These are phyloP conservation scores for Kodamaea lidongshanica DNA, from an alignment of 805 yeast genomes.

Conservation along the genomic window DNA sequence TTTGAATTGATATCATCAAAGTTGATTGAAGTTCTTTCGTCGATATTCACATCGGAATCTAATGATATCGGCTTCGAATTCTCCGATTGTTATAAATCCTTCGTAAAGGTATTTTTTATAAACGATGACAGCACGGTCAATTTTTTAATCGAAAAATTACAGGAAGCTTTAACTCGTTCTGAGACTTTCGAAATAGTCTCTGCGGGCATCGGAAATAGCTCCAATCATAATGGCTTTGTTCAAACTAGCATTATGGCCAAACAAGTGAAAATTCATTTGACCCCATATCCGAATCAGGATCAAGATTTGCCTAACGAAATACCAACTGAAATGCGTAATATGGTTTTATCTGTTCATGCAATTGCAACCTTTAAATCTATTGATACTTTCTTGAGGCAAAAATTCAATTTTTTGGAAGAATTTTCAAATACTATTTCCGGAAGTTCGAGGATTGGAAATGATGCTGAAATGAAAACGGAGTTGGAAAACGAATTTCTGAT, in stretches of 20 bases:
- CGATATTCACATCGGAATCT: constrained; percentile 23
- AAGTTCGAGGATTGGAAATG: constrained; percentile 11
- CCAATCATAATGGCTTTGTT: constrained; percentile 12
- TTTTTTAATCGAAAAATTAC: constrained; percentile 51
- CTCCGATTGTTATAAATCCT: constrained; percentile 37
- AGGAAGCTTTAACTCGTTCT: constrained; percentile 65
- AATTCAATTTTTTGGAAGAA: constrained; percentile 29
- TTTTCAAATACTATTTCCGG: constrained; percentile 5
- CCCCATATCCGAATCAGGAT: constrained; percentile 17
- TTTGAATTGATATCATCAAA: constrained; percentile 73
- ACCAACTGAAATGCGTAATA: constrained; percentile 20
- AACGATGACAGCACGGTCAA: constrained; percentile 24
- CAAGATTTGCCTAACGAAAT: constrained; percentile 7
- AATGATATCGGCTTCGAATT: constrained; percentile 18
- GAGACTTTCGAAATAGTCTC: constrained; percentile 66
- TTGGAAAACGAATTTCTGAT: constrained; percentile 48
- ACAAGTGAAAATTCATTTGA: constrained; percentile 57
- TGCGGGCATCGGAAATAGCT: constrained; percentile 28
- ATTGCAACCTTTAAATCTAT: constrained; percentile 54
- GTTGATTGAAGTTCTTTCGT: constrained; percentile 40
- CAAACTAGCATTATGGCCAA: constrained; percentile 62
- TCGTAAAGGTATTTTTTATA: constrained; percentile 36
- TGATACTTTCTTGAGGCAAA: constrained; percentile 40
- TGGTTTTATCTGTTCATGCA: constrained; percentile 50
- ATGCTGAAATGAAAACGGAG: constrained; percentile 10